Base-by-base conservation (phyloP, 176 grass and related monocot genomes). In the Otatea glauca region DNA sequence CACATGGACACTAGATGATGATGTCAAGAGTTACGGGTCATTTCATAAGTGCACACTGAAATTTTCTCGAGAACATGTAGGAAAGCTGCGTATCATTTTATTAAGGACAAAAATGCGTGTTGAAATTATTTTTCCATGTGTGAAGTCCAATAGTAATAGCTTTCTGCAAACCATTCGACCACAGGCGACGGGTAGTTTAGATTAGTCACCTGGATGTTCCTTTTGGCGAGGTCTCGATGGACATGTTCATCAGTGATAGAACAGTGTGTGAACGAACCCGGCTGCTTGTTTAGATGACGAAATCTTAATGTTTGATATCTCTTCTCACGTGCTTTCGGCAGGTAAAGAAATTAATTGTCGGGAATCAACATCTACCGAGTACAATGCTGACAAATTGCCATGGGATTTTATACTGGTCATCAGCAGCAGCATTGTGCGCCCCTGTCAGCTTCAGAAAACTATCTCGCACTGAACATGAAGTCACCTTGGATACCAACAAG, bases 401-500 rank as follows among this genome's bases (percentile, higher is more conserved):
- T 27, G 15, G 43, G 43, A 55, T 80, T 21, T 44, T 81, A 43
- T 58, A 37, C 29, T 35, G 20, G 14, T 15, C 21, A 55, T 25
- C 59, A 50, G 65, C 72, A 68, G 59, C 48, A 16, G 24, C 44
- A 49, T 61, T 78, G 37, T 77, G 50, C 23, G 59, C 9, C 4
- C 15, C n/a, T 47, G 74, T 77, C 83, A 32, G 50, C 35, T 66
- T 66, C 77, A 55, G 56, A 74, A 54, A 59, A 77, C 49, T 69
- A 34, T 77, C 37, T 85, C 42, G 73, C 73, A 45, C 49, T 68
- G 17, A 48, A 25, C 59, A 61, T 61, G 23, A 61, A 62, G 59
- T 13, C 59, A 62, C 59, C 24, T 27, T 24, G 23, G 11, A 62
- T 13, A 25, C 59, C 24, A 14, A 62, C 59, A 29, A 51, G 29